Evolutionary conservation across 768 basidiomycete species (phyloP).

Genomic region (Mycena capillaripes): DNA sequence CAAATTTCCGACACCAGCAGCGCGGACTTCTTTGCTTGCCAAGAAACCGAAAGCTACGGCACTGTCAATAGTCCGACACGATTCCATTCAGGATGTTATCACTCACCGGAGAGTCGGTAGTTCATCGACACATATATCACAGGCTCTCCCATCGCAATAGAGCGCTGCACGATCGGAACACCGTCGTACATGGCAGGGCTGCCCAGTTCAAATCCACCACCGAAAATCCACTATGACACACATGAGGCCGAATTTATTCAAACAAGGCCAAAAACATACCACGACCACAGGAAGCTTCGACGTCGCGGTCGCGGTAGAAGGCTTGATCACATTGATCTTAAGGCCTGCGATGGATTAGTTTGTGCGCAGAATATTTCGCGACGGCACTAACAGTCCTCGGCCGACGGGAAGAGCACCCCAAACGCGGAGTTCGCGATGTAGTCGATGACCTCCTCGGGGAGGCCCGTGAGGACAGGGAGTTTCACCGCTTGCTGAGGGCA

Average conservation of each 20-base stretch:
- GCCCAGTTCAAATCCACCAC: conserved; percentile 49
- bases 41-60: conserved; percentile 58
- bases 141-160: conserved; percentile 57
- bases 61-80: neutral
- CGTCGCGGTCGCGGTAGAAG: conserved; percentile 48
- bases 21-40: conserved; percentile 58
- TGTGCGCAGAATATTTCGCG: neutral
- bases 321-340: conserved; percentile 62
- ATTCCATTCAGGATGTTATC: too few species aligned
- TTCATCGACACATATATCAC: conserved; percentile 69
- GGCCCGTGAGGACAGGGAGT: conserved; percentile 47
- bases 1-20: conserved; percentile 64
- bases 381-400: conserved; percentile 60
- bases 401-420: conserved; percentile 45
- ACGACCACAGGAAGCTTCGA: conserved; percentile 64
- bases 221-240: conserved; percentile 58
- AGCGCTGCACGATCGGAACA: conserved; percentile 57
- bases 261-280: conserved; percentile 46
- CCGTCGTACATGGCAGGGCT: conserved; percentile 52
- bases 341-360: conserved; percentile 46
- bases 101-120: conserved; percentile 50
- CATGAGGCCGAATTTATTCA: neutral
- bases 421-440: conserved; percentile 45
- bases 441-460: conserved; percentile 46
- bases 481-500: conserved; percentile 60